Conservation (phyloP, 192 early-diverging fungal genomes). For the Linnemannia exigua region DNA sequence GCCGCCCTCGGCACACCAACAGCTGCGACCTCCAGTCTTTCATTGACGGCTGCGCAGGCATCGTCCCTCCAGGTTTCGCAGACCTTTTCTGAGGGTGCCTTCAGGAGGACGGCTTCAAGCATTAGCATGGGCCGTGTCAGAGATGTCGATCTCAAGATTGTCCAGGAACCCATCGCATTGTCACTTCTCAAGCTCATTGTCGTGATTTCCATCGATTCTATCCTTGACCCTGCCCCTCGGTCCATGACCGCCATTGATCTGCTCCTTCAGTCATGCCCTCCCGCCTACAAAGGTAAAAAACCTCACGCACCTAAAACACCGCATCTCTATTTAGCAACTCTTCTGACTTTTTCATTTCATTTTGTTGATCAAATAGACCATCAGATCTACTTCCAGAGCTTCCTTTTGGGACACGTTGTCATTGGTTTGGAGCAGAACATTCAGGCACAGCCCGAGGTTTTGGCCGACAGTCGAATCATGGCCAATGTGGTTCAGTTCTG, state of each 20-base stretch:
- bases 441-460: conserved; percentile 41
- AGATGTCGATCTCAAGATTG: conserved; percentile 53
- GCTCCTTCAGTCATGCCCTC: conserved; percentile 46
- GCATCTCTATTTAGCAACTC: too few species aligned
- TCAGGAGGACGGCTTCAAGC: conserved; percentile 37
- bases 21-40: conserved; percentile 19
- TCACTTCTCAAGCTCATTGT: conserved; percentile 70
- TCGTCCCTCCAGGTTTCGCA: conserved; percentile 40
- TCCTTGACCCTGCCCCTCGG: conserved; percentile 58
- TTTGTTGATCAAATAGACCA: conserved; percentile 18
- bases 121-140: conserved; percentile 35
- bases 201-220: conserved; percentile 65
- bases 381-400: conserved; percentile 52
- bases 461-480: conserved; percentile 49
- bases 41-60: conserved; percentile 30
- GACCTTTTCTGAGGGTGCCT: conserved; percentile 41
- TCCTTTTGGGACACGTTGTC: conserved; percentile 48
- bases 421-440: conserved; percentile 55
- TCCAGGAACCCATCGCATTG: conserved; percentile 55
- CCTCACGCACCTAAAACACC: too few species aligned
- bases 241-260: conserved; percentile 39
- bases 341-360: not conserved
- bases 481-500: conserved; percentile 49
- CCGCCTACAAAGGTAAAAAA: conserved; percentile 47
- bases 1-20: not conserved